Base-by-base conservation (phyloP, 345 rosid species). In the Hypericum perforatum region DNA sequence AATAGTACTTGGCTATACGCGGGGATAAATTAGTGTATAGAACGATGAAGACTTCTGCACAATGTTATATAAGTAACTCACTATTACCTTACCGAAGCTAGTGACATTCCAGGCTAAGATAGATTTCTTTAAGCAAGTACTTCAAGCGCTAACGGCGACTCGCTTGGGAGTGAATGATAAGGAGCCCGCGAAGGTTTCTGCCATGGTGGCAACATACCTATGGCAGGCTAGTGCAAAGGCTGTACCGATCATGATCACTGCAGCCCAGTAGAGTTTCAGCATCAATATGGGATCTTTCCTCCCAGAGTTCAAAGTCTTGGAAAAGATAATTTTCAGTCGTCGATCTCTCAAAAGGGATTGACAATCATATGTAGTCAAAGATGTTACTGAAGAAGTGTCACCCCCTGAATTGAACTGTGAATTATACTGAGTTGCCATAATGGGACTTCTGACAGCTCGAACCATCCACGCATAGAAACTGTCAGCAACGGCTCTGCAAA, bases 161-260 rank as follows among this genome's bases (percentile, higher is more conserved):
- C 73, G 70, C 61, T 68, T 73, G 51, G 85, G 67, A 70, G 74
- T 45, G 43, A 76, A 64, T 44, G 77, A 52, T 9, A 78, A 6
- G 11, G 67, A 60, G 47, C 78, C 65, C 32, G 77, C 4, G 58
- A 66, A 73, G 59, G 82, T 58, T 57, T 81, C 82, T 16, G 81
- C 74, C 37, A 82, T 63, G 6, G 88, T 78, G 56, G 84, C 62
- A 56, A 84, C 48, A 45, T 73, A 59, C 69, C 69, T 80, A 63
- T 76, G 88, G 56, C 63, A 81, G 53, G 97, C 92, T 58, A 76
- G 49, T 51, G 82, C 87, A 29, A 78, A 68, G 49, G 95, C 85
- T 6, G 70, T 71, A 56, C 84, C 47, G 41, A 69, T 47, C 72
- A 82, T 74, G 43, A 68, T 72, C 38, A 78, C 59, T 6, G 81